Conservation (phyloP, 352 stramenopile species). For the Phytophthora boehmeriae region DNA sequence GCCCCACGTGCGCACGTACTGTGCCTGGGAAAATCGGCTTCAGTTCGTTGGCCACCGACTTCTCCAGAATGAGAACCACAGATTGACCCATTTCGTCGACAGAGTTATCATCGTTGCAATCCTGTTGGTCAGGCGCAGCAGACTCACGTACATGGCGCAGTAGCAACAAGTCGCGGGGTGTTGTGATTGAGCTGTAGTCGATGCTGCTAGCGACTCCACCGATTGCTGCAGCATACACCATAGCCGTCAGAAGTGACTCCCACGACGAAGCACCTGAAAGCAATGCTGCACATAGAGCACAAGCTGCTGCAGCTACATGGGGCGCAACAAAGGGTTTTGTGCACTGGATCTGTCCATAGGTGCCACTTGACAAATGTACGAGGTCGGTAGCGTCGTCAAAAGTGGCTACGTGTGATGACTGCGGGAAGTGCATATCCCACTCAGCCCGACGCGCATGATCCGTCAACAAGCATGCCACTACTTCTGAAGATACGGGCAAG, state of each 20-base stretch:
- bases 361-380: constrained; percentile 65
- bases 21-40: constrained; percentile 46
- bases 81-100: constrained; percentile 60
- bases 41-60: constrained; percentile 79
- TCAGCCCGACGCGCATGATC: constrained; percentile 76
- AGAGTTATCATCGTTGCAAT: constrained; percentile 37
- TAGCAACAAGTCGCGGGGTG: constrained; percentile 71
- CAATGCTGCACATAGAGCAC: constrained; percentile 48
- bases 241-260: constrained; percentile 48
- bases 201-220: constrained; percentile 51
- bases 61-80: constrained; percentile 78
- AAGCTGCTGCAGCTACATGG: constrained; percentile 49
- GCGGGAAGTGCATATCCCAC: constrained; percentile 80
- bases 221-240: constrained; percentile 59
- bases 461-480: constrained; percentile 62
- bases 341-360: constrained; percentile 39
- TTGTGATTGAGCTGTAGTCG: constrained; percentile 57
- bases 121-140: constrained; percentile 45
- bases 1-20: constrained; percentile 62
- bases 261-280: constrained; percentile 46
- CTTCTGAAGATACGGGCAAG: constrained; percentile 66
- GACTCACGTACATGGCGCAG: constrained; percentile 78
- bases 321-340: constrained; percentile 61
- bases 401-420: constrained; percentile 61
- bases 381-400: constrained; percentile 82